Base-by-base conservation (phyloP, 2,329 filamentous ascomycete genomes). In the Cucurbitaria berberidis region DNA sequence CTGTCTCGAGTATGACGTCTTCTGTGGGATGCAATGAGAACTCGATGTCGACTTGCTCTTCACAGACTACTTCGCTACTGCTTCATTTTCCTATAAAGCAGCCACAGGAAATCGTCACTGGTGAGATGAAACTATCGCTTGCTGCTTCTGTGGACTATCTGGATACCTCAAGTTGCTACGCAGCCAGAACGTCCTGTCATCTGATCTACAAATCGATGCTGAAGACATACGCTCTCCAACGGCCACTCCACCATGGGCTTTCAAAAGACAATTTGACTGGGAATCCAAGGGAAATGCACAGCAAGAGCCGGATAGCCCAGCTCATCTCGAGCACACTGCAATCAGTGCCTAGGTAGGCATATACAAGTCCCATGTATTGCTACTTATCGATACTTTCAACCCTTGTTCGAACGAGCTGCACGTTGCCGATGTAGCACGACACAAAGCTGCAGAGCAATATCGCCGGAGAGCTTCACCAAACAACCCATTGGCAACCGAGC, bases 381-480 rank as follows among this genome's bases (percentile, higher is more conserved):
- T 60, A 57, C 53, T 49, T 48, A 32, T 21, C 30, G 42, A 52
- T 52, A 58, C 50, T 26, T 44, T 18, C 29, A n/a, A n/a, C 35
- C 5, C 42, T 43, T 29, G 35, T 35, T 15, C 32, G 43, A 16
- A 21, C 19, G 35, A 26, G 29, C 19, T 54, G 52, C 38, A 38
- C 39, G 30, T 54, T 40, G 22, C 36, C 45, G 39, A 50, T 34
- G 48, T 43, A 54, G 55, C 45, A 43, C 45, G 30, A 43, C 38
- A 18, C 38, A 34, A 40, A 29, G 42, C 47, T 56, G 52, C 58
- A 34, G 53, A 57, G 47, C 43, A 53, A 59, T 64, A 54, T 60
- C 48, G 48, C 35, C 51, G 62, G 57, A 59, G 51, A 53, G 36
- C 27, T 55, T 42, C 48, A 57, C 61, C 53, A 41, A 50, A 47